Base-by-base conservation (phyloP, 371 early-diverging fungal species). In the Mucor lusitanicus region DNA sequence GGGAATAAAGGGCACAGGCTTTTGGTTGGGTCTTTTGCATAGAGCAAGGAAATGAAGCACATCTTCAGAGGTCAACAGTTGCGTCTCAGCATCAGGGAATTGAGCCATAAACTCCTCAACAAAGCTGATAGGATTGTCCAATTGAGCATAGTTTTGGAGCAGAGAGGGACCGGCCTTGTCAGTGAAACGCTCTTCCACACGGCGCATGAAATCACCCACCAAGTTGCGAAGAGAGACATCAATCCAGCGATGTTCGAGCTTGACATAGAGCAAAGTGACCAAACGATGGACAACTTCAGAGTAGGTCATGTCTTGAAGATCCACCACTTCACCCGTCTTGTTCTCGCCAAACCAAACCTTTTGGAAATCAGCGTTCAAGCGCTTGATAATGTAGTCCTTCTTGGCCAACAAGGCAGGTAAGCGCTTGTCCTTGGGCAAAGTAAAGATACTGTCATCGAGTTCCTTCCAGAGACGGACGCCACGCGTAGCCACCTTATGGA, bases 401-500 rank as follows among this genome's bases (percentile, higher is more conserved):
- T 94, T 94, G 75, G 91, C 91, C 69, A 90, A 69, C 61, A 97
- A 81, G 25, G 86, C 92, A 59, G 90, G 79, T 19, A 91, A 64
- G 48, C 96, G 92, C 88, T 96, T 97, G 46, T 96, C 95, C 73
- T 91, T 89, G 42, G 97, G 95, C 44, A 95, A 88, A 37, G 84
- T 81, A 76, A 97, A 93, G 69, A 97, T 90, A 42, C 90, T 91
- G 69, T 96, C 96, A 71, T 97, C 97, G 73, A 97, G 83, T 77
- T 97, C 98, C 79, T 94, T 93, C 97, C 97, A 97, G 68, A 97
- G 85, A 77, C 86, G 79, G 35, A 96, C 94, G 74, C 96, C 97
- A 55, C 96, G 94, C 59, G 95, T 97, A 58, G 98, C 98, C 59
- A 97, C 88, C 87, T 96, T 96, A 88, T 97, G 98, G 72, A 97